A percentile compares a stretch with the other conserved stretches of the same genome.
Conservation (phyloP, 345 rosid genomes). For the thale cress (Arabidopsis thaliana) region DNA sequence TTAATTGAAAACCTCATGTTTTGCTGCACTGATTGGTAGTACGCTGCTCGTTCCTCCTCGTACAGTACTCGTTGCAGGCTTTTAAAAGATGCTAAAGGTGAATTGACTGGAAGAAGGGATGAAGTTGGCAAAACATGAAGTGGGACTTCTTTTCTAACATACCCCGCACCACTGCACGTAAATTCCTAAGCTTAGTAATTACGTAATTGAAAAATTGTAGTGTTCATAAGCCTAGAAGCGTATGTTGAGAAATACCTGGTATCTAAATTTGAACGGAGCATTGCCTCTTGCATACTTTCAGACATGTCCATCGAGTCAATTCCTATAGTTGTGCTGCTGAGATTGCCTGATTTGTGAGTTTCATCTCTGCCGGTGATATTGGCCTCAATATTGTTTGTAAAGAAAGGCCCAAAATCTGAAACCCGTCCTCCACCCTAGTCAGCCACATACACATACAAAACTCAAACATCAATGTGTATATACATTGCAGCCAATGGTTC, state of each 20-base stretch:
- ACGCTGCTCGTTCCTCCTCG: conserved; percentile 89
- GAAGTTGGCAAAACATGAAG: conserved; percentile 78
- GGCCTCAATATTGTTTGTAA: conserved; percentile 64
- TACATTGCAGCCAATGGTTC: conserved; percentile 4
- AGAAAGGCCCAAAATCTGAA: conserved; percentile 78
- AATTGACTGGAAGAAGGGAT: conserved; percentile 73
- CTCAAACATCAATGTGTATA: conserved; percentile 7
- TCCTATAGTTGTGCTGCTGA: conserved; percentile 50
- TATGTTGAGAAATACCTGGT: conserved; percentile 63
- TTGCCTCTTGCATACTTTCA: conserved; percentile 97
- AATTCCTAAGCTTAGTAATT: conserved; percentile 32
- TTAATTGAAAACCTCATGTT: conserved; percentile 60
- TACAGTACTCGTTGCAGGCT: conserved; percentile 88
- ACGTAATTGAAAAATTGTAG: conserved; percentile 13
- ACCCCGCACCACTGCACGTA: conserved; percentile 75
- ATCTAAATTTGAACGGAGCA: conserved; percentile 95
- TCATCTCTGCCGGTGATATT: conserved; percentile 59
- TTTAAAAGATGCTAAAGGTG: conserved; percentile 75
- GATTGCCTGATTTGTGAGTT: conserved; percentile 48
- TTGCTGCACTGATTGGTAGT: conserved; percentile 76
- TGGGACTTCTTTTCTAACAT: conserved; percentile 86
- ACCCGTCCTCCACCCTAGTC: conserved; percentile 68
- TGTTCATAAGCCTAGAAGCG: background rate
- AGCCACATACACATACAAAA: conserved; percentile 41
- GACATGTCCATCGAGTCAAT: conserved; percentile 96